phyloP scores from a whole-genome alignment of 78 protist genomes.

The Dictyostelium firmibasis region DNA sequence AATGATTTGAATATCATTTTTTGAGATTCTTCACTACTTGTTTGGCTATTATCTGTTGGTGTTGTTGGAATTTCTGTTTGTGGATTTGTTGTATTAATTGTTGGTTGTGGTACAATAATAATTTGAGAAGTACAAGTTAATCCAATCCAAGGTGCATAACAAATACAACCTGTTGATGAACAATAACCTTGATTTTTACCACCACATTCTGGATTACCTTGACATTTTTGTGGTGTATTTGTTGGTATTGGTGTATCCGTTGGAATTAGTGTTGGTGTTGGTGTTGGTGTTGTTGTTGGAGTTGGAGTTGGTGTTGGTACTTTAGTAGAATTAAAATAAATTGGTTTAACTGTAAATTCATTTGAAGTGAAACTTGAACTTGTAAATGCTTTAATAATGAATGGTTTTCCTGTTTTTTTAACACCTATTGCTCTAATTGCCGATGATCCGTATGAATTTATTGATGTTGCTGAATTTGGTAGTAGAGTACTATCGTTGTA shows the following conservation, averaged over 20 bases:
- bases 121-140: neutral
- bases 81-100: neutral
- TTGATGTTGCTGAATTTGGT: neutral
- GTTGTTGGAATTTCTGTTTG: neutral
- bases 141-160: neutral
- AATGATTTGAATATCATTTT: neutral
- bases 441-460: neutral
- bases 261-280: neutral
- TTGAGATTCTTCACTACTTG: neutral
- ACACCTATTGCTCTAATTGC: neutral
- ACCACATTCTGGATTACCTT: constrained; percentile 7
- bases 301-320: no score
- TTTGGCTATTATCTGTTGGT: neutral
- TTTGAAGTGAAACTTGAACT: neutral
- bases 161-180: neutral
- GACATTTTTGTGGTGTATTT: neutral
- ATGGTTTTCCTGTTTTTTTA: neutral
- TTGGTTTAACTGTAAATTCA: neutral
- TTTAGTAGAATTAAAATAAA: neutral
- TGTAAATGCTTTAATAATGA: neutral
- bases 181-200: constrained; percentile 6
- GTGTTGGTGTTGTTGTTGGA: neutral
- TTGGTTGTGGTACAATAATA: neutral
- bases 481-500: neutral
- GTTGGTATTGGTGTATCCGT: no score